Conservation (phyloP, 306 rosid species). For the Trifolium subterraneum region DNA sequence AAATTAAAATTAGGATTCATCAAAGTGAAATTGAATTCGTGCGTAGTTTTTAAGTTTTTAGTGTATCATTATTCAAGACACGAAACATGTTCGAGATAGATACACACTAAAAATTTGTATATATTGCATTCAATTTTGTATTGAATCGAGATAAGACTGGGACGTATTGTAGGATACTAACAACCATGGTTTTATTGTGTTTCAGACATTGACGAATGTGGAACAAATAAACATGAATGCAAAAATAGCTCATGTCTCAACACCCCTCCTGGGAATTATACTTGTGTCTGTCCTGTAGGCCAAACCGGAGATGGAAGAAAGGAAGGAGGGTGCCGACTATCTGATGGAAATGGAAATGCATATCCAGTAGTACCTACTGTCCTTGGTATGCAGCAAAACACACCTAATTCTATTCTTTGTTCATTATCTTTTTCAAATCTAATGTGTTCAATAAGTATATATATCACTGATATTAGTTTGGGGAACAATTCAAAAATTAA, state of each 20-base stretch:
- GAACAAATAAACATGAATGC: not conserved
- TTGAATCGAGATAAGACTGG: too few species aligned
- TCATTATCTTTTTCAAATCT: not conserved
- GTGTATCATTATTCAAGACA: too few species aligned
- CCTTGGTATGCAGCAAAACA: not conserved
- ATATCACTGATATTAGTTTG: not conserved
- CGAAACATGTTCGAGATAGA: not conserved
- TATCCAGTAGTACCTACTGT: not conserved
- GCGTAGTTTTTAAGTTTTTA: too few species aligned
- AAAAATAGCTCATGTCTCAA: not conserved
- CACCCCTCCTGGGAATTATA: not conserved
- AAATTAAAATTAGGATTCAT: too few species aligned
- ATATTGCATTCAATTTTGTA: too few species aligned
- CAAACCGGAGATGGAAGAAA: constrained; percentile 22
- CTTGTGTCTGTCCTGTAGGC: not conserved
- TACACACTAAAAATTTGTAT: too few species aligned
- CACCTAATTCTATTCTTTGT: not conserved
- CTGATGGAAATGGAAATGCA: not conserved
- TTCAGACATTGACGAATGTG: constrained; percentile 39
- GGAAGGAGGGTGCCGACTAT: not conserved
- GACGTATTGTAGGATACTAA: too few species aligned
- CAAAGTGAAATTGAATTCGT: too few species aligned
- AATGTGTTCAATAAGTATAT: not conserved
- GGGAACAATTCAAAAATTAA: not conserved
- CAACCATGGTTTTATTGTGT: not conserved